Base-by-base conservation (phyloP, 208 protist genomes). In the Trypanosoma theileri region DNA sequence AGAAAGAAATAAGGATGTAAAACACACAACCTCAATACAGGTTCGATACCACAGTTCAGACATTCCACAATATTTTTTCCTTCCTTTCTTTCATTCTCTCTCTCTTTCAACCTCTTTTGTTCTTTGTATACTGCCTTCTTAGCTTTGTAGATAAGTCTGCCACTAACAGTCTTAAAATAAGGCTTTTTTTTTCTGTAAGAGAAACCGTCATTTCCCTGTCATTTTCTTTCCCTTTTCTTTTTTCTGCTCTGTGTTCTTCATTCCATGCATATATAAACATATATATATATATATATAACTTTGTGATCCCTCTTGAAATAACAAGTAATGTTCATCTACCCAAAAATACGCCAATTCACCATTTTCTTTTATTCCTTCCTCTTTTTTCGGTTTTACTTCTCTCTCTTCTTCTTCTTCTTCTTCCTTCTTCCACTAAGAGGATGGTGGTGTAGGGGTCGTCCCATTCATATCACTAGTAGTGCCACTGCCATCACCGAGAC, bases 401-500 rank as follows among this genome's bases (percentile, higher is more conserved):
- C 8, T 40, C 44, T 19, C n/a, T 16, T 56, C 52, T 56, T 56
- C 16, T 58, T 9, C 1, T 58, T 35, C 35, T 35, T 58, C 10
- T 51, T 16, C 3, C 57, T 61, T 50, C 4, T 21, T 28, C 17
- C 14, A 19, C 56, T 4, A 11, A 45, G 17, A 53, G 12, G 19
- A 58, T 17, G 3, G 57, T 19, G 31, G 57, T 19, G 31, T 58
- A n/a, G 56, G 0, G 4, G 56, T 45, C 3, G 41, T 60, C 16
- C 22, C 59, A 26, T 63, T n/a, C 24, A 66, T 41, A 28, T 63
- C 24, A 3, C 61, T 44, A 44, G 64, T 28, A 17, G 45, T 19
- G 31, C 52, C 14, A 9, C 14, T 53, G n/a, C 61, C 64, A 48
- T 67, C 71, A 14, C 54, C 26, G 64, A 94, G 85, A 3, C 85